A percentile compares a stretch with the other conserved stretches of the same genome.
These are phyloP conservation scores for Neoboletus subvelutipes DNA, from an alignment of 768 basidiomycete genomes.

Conservation along the genomic window DNA sequence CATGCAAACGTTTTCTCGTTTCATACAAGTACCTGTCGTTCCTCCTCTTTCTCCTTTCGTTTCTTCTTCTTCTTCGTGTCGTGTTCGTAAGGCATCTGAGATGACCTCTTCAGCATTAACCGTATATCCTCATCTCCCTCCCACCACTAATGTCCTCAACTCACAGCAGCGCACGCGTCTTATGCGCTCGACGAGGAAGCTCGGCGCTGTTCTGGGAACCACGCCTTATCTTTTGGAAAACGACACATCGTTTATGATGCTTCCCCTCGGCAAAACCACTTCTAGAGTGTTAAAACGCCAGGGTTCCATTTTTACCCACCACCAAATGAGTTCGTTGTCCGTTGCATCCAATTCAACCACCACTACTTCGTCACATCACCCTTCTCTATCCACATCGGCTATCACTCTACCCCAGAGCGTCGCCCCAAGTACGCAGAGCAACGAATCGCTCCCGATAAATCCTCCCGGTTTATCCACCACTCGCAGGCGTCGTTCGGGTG, in stretches of 20 bases:
- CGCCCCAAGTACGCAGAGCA: slow-evolving; percentile 1
- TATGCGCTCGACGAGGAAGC: slow-evolving; percentile 38
- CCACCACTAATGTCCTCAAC: slow-evolving; percentile 35
- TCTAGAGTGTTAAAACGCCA: slow-evolving; percentile 29
- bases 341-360: slow-evolving; percentile 21
- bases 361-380: slow-evolving; percentile 4
- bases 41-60: not conserved
- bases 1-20: slow-evolving; percentile 1
- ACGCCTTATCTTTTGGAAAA: slow-evolving; percentile 37
- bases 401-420: slow-evolving; percentile 9
- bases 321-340: slow-evolving; percentile 20
- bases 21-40: slow-evolving; percentile 8
- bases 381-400: slow-evolving; percentile 21
- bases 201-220: slow-evolving; percentile 36
- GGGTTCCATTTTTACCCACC: slow-evolving; percentile 32
- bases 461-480: slow-evolving; percentile 22
- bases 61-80: not conserved
- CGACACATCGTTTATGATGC: slow-evolving; percentile 17
- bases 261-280: slow-evolving; percentile 23
- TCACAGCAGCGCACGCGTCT: slow-evolving; percentile 35
- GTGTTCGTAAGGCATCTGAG: slow-evolving; percentile 8
- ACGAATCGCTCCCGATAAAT: slow-evolving; percentile 8
- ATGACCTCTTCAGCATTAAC: slow-evolving; percentile 26
- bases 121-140: slow-evolving; percentile 28
- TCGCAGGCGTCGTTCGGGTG: slow-evolving; percentile 11